Evolutionary conservation across 805 yeast species (phyloP).

Genomic region (Candida pini): DNA sequence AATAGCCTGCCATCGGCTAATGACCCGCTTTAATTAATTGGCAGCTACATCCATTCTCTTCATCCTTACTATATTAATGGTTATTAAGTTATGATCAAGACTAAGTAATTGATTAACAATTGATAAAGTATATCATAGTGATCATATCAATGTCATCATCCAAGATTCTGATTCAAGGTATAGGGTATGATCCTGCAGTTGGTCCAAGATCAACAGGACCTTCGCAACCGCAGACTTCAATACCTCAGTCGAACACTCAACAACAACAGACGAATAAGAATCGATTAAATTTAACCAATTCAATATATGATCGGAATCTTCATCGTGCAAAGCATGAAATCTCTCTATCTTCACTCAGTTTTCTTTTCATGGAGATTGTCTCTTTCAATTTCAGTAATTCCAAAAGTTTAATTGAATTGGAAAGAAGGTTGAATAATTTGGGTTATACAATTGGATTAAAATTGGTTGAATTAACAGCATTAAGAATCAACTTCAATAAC

Average conservation of each 20-base stretch:
- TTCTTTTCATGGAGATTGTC: slow-evolving; percentile 64
- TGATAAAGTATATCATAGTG: too few relatives aligned
- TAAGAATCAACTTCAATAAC: slow-evolving; percentile 53
- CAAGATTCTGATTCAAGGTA: slow-evolving; percentile 14
- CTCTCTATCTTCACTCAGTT: slow-evolving; percentile 60
- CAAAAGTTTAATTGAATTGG: slow-evolving; percentile 63
- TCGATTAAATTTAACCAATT: slow-evolving; percentile 11
- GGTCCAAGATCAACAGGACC: slow-evolving; percentile 28
- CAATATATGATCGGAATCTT: slow-evolving; percentile 65
- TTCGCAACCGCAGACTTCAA: slow-evolving; percentile 3
- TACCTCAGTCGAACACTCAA: slow-evolving; percentile 2
- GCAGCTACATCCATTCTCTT: too few relatives aligned
- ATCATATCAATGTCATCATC: slow-evolving; percentile 15
- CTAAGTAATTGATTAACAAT: too few relatives aligned
- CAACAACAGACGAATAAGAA: slow-evolving; percentile 7
- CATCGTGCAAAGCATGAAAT: slow-evolving; percentile 64
- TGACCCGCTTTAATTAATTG: too few relatives aligned
- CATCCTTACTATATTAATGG: too few relatives aligned
- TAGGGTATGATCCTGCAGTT: slow-evolving; percentile 25
- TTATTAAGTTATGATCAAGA: too few relatives aligned
- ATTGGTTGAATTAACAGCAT: slow-evolving; percentile 58
- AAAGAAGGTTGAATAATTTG: slow-evolving; percentile 52
- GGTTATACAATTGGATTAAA: slow-evolving; percentile 79
- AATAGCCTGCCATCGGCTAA: too few relatives aligned
- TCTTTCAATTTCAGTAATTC: slow-evolving; percentile 58